Conservation (phyloP, 176 grass and related monocot genomes). For the Eragrostis nindensis region DNA sequence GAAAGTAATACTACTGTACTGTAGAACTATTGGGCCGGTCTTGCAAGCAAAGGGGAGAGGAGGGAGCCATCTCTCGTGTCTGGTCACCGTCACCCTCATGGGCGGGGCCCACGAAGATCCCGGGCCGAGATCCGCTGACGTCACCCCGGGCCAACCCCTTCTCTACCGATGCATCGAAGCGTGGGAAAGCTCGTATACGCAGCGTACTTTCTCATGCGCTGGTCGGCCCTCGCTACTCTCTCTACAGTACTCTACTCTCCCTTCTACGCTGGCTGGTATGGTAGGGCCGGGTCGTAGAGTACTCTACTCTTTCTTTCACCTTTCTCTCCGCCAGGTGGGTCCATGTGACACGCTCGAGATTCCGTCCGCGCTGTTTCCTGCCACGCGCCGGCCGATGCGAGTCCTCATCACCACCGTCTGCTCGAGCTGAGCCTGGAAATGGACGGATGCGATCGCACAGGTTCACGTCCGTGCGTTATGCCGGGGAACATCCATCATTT, state of each 20-base stretch:
- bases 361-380: too few species aligned
- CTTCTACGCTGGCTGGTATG: too few species aligned
- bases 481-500: too few species aligned
- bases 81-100: constrained; percentile 23
- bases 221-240: background rate
- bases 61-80: background rate
- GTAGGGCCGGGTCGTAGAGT: too few species aligned
- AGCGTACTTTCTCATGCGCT: background rate
- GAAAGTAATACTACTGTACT: background rate
- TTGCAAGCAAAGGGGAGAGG: background rate
- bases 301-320: too few species aligned
- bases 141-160: constrained; percentile 35
- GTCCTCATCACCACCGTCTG: too few species aligned
- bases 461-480: too few species aligned
- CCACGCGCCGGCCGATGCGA: background rate
- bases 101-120: constrained; percentile 53
- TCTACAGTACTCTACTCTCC: too few species aligned
- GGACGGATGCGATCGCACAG: too few species aligned
- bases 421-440: too few species aligned
- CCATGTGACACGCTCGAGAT: background rate
- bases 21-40: background rate
- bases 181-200: background rate
- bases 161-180: background rate
- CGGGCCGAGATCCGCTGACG: constrained; percentile 67
- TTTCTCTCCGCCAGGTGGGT: background rate